These are phyloP conservation scores for Papiliotrema nemorosa DNA, from an alignment of 1,284 basidiomycete species.

Conservation along the genomic window DNA sequence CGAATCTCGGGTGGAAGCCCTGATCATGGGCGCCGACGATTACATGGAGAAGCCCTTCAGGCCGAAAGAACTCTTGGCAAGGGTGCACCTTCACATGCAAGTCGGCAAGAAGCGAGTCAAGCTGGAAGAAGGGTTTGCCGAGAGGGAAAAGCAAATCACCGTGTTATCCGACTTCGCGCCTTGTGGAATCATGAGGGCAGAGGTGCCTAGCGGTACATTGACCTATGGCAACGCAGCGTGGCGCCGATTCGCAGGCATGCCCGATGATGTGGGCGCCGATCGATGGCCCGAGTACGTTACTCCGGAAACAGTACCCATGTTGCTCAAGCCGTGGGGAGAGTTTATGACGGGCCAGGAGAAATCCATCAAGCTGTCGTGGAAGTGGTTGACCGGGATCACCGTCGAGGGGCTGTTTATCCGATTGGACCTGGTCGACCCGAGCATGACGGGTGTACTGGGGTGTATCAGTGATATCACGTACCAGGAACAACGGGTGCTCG, in stretches of 20 bases:
- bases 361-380: constrained; percentile 30
- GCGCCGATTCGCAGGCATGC: constrained; percentile 18
- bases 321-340: constrained; percentile 14
- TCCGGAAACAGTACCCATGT: constrained; percentile 8
- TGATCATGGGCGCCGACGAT: constrained; percentile 51
- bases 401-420: constrained; percentile 37
- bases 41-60: constrained; percentile 46
- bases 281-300: constrained; percentile 18
- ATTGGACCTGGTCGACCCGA: constrained; percentile 28
- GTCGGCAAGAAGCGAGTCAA: constrained; percentile 41
- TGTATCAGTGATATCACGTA: constrained; percentile 41
- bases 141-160: constrained; percentile 39
- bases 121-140: constrained; percentile 35
- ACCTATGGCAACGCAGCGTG: constrained; percentile 39
- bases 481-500: constrained; percentile 35
- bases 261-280: constrained; percentile 11
- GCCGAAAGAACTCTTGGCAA: constrained; percentile 49
- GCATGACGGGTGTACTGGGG: constrained; percentile 33
- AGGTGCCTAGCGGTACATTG: constrained; percentile 17
- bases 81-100: constrained; percentile 45
- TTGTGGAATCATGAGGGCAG: constrained; percentile 36
- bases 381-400: constrained; percentile 32
- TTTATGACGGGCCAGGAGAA: constrained; percentile 16
- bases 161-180: constrained; percentile 44
- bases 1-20: constrained; percentile 32